Evolutionary conservation across 164 flowering plant species (phyloP), one percentile per base, ranked within the genome.

Genomic region (Liriodendron chinense): DNA sequence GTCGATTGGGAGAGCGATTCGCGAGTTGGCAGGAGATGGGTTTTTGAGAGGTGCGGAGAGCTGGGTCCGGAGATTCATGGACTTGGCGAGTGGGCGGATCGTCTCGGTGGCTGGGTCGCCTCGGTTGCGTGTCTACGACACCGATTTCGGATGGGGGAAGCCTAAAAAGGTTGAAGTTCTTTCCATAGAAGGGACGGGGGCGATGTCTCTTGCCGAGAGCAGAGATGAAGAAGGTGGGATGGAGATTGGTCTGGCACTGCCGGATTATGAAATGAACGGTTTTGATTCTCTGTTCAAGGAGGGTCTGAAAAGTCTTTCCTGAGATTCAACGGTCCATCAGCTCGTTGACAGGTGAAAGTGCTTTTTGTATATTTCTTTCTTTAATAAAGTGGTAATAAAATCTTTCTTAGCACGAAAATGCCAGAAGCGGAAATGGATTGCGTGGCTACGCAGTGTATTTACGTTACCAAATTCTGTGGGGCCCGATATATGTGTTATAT

Each of bases 111-210:
- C 86, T 0, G 88, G 89, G 3, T 82, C 92, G 9, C 84, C 89
- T 5, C 82, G 70, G 71, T 56, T 85, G 9, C 75, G 48, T 1
- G 75, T 69, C 9, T 90, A 90, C 47, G 86, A 82, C 20, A 81
- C 80, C 3, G 88, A 90, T 84, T 90, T 85, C 67, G 92, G 92
- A 14, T 89, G 84, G 85, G 92, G 92, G 13, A 87, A 59, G 79
- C 89, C 91, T 0, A 82, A 43, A 48, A 87, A 84, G 77, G 72
- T 23, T 1, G 91, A 89, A 47, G 25, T 77, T 7, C 76, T 83
- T 21, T 86, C 86, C 0, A 73, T 84, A 22, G 87, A 86, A 76
- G 34, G 16, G 4, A 72, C 73, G 0, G 80, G 80, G 7, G 69
- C 86, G 4, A 73, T 87, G 24, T 80, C 87, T 1, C 72, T 90